Evolutionary conservation across 495 filamentous ascomycete genomes (phyloP).

Genomic region (Cenococcum geophilum): DNA sequence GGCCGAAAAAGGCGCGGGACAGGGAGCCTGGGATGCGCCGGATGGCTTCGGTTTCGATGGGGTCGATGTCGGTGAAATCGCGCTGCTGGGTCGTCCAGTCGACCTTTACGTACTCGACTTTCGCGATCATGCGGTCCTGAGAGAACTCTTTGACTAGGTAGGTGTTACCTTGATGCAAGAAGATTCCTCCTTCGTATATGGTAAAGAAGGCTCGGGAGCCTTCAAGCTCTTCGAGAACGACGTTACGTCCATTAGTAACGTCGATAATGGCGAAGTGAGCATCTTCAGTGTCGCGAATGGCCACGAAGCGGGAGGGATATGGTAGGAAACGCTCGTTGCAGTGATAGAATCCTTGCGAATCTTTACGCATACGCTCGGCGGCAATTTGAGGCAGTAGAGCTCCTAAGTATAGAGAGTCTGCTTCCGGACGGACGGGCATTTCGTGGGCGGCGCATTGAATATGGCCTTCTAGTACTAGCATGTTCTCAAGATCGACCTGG

Average conservation of each 20-base stretch:
- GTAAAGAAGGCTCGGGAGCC: constrained; percentile 92
- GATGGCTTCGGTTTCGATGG: constrained; percentile 78
- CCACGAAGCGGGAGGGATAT: constrained; percentile 71
- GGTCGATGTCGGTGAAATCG: constrained; percentile 93
- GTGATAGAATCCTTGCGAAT: constrained; percentile 77
- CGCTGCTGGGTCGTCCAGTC: constrained; percentile 94
- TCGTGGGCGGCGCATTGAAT: constrained; percentile 94
- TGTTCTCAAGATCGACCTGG: constrained; percentile 83
- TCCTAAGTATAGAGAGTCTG: constrained; percentile 77
- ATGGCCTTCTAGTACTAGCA: constrained; percentile 87
- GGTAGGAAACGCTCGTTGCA: constrained; percentile 85
- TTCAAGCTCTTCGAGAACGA: constrained; percentile 91
- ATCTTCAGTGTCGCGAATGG: constrained; percentile 89
- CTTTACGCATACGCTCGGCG: constrained; percentile 65
- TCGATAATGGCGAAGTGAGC: constrained; percentile 91
- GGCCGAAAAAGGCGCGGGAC: constrained; percentile 71
- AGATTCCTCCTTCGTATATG: constrained; percentile 95
- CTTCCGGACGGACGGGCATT: constrained; percentile 74
- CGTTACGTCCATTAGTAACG: constrained; percentile 71
- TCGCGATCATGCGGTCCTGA: constrained; percentile 67
- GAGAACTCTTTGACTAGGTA: constrained; percentile 90
- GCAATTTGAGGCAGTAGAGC: constrained; percentile 66
- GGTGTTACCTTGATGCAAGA: constrained; percentile 87
- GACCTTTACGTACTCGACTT: constrained; percentile 73
- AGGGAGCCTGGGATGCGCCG: constrained; percentile 55